These are phyloP conservation scores for Amauroascus verrucosus DNA, from an alignment of 2,329 filamentous ascomycete species.

Conservation along the genomic window DNA sequence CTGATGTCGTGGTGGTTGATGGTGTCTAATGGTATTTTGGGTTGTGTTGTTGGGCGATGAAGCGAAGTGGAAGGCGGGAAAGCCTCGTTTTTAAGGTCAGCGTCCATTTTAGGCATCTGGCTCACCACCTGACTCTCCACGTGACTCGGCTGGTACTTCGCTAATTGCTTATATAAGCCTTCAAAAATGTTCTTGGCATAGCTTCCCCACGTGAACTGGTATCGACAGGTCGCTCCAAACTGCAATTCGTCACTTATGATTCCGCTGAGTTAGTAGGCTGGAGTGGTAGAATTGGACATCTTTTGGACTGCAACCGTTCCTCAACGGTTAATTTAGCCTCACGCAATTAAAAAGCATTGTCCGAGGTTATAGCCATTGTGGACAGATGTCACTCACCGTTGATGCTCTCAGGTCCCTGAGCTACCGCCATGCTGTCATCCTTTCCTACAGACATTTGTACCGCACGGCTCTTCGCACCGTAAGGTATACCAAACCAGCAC, in stretches of 20 bases:
- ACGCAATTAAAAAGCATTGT: not conserved
- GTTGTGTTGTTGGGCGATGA: not conserved
- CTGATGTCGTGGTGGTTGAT: not conserved
- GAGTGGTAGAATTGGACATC: not conserved
- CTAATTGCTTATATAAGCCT: not conserved
- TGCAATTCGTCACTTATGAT: not conserved
- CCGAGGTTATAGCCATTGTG: not conserved
- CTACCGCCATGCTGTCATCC: conserved; percentile 30
- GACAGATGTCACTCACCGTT: conserved; percentile 15
- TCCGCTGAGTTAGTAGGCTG: too few relatives aligned
- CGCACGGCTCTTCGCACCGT: conserved; percentile 45
- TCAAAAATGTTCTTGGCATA: not conserved
- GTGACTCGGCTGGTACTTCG: not conserved
- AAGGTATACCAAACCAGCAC: conserved; percentile 48
- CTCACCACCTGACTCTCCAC: not conserved
- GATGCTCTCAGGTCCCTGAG: conserved; percentile 13
- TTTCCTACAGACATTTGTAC: conserved; percentile 50
- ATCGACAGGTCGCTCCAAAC: too few relatives aligned
- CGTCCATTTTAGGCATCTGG: not conserved
- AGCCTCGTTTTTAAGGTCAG: not conserved
- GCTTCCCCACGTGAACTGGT: too few relatives aligned
- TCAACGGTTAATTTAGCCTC: too few relatives aligned
- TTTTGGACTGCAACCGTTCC: not conserved
- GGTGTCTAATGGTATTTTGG: not conserved
- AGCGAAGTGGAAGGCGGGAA: not conserved